A percentile compares a stretch with the other conserved stretches of the same genome.
Conservation (phyloP, 768 basidiomycete species). For the Leccinum subtestaceum region DNA sequence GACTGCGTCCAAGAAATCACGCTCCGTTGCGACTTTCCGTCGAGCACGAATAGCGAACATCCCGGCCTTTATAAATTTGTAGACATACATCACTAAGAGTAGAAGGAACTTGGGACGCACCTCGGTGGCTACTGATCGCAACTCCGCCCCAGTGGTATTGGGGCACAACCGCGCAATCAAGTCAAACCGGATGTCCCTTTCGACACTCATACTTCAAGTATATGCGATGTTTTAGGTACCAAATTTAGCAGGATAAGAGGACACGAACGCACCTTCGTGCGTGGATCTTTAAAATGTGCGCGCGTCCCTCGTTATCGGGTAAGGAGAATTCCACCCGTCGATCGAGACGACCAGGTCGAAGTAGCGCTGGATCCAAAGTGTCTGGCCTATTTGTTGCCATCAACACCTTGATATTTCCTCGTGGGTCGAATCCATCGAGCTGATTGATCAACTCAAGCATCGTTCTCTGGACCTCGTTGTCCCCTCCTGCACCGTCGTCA, state of each 20-base stretch:
- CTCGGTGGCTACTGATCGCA: constrained; percentile 96
- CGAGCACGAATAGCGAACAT: constrained; percentile 99
- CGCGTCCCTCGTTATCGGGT: constrained; percentile 93
- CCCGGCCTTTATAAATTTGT: constrained; percentile 84
- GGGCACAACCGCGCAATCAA: constrained; percentile 96
- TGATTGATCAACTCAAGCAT: constrained; percentile 99
- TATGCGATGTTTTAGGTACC: background rate
- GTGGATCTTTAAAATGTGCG: constrained; percentile 95
- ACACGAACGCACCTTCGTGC: constrained; percentile 72
- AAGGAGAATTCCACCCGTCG: constrained; percentile 95
- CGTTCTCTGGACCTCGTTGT: constrained; percentile 98
- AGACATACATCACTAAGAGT: constrained; percentile 84
- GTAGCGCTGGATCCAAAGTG: constrained; percentile 93
- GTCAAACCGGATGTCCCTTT: constrained; percentile 95
- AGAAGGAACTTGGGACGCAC: constrained; percentile 36
- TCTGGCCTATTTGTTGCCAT: constrained; percentile 99
- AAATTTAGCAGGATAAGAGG: background rate
- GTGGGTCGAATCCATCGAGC: constrained; percentile 94
- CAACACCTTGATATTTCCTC: constrained; percentile 99
- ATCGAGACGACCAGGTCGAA: constrained; percentile 95
- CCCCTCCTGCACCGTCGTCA: constrained; percentile 97
- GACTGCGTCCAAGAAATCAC: constrained; percentile 95
- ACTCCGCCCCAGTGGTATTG: constrained; percentile 97
- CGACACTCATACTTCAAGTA: constrained; percentile 83
- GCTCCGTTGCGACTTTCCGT: constrained; percentile 94